Base-by-base conservation (phyloP, 176 grass and related monocot genomes). In the Aegilops longissima region DNA sequence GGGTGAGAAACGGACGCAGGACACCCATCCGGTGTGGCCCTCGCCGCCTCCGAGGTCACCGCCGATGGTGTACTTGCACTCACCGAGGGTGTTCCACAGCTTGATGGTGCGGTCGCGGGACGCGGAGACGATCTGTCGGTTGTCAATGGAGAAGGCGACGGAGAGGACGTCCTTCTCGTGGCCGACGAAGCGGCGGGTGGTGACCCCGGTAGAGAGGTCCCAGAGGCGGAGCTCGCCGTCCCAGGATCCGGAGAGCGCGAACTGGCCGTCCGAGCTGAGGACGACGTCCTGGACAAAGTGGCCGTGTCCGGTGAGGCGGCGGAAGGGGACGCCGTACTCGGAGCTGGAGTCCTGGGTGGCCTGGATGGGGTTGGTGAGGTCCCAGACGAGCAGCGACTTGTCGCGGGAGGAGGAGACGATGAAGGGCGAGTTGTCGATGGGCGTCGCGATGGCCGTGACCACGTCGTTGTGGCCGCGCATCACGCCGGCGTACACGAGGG, bases 51-150 rank as follows among this genome's bases (percentile, higher is more conserved):
- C 88, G 6, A 85, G 70, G 42, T 81, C 80, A 12, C 80, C 87
- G 12, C 91, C 87, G 35, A 98, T 98, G 12, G 96, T 98, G 90
- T 98, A 98, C 84, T 98, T 98, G 93, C 96, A 98, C 84, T 98
- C 96, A 16, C 93, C 93, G 24, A 98, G 93, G 3, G 96, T 98
- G 88, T 95, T 98, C 96, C 96, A 98, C 2, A 98, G 88, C 90
- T 98, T 98, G 74, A 98, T 98, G 61, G 91, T 95, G 35, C 88
- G 86, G 58, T 98, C 96, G 35, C 93, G 93, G 30, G 96, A 91
- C 5, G 93, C 96, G 6, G 96, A 98, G 9, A 98, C 92, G 70
- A 98, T 98, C 91, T 98, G 93, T 33, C 96, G 88, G 84, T 98
- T 98, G 88, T 98, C 96, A 8, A 88, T 80, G 75, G 96, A 98